Conservation (phyloP, 2,329 filamentous ascomycete genomes). For the Diaporthe citrichinensis region DNA sequence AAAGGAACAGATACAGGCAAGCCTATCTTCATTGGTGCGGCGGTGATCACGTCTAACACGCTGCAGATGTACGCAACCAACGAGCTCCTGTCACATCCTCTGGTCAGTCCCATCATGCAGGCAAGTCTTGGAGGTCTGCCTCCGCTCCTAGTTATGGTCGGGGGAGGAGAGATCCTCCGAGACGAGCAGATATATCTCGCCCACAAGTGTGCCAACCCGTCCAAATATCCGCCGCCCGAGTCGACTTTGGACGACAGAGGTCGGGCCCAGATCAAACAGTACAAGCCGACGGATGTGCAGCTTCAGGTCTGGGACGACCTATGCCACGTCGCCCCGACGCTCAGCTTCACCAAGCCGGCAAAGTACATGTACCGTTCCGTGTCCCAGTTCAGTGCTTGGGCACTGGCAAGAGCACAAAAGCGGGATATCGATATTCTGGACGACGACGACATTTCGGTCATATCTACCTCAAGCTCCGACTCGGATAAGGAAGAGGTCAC, state of each 20-base stretch:
- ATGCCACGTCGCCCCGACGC: constrained; percentile 90
- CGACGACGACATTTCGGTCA: constrained; percentile 82
- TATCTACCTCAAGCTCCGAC: constrained; percentile 71
- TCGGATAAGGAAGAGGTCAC: constrained; percentile 45
- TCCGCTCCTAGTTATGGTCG: constrained; percentile 87
- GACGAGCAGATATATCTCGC: constrained; percentile 97
- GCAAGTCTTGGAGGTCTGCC: constrained; percentile 91
- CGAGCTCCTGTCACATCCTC: constrained; percentile 84
- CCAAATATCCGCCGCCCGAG: constrained; percentile 79
- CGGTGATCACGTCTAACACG: constrained; percentile 42
- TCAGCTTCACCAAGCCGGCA: constrained; percentile 96
- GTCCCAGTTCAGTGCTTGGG: constrained; percentile 95
- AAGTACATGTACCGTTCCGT: constrained; percentile 96
- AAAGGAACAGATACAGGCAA: constrained; percentile 92
- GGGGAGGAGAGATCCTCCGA: constrained; percentile 88
- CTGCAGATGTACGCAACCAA: constrained; percentile 81
- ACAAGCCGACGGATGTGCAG: constrained; percentile 90
- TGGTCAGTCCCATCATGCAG: constrained; percentile 91
- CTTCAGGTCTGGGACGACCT: constrained; percentile 97
- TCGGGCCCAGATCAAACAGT: constrained; percentile 72
- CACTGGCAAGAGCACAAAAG: constrained; percentile 85
- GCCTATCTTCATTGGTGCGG: constrained; percentile 36
- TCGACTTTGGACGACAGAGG: constrained; percentile 74
- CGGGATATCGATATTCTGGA: constrained; percentile 84
- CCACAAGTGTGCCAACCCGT: constrained; percentile 91